These are phyloP conservation scores for Hyaloraphidium curvatum DNA, from an alignment of 192 early-diverging fungal genomes.

Conservation along the genomic window DNA sequence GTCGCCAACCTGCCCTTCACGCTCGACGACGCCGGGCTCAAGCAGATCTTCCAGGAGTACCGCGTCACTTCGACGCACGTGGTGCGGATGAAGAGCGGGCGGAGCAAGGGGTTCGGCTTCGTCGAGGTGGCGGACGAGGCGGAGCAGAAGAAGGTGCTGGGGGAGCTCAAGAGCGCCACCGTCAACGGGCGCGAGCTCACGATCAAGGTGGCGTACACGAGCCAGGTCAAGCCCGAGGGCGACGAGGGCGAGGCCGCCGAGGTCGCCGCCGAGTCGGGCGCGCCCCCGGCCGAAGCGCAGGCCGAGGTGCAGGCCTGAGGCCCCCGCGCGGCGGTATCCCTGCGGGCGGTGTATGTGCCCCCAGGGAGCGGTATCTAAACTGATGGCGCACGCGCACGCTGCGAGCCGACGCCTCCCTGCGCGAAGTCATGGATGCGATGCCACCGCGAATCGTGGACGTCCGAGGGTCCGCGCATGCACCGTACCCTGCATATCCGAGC, in stretches of 20 bases:
- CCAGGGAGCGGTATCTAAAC: too few relatives aligned
- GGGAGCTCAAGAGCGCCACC: conserved; percentile 31
- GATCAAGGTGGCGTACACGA: conserved; percentile 15
- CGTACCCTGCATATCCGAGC: too few relatives aligned
- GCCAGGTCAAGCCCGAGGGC: conserved; percentile 9
- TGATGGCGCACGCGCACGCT: too few relatives aligned
- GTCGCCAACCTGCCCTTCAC: conserved; percentile 65
- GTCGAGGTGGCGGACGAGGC: conserved; percentile 56
- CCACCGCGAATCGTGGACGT: too few relatives aligned
- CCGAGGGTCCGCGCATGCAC: too few relatives aligned
- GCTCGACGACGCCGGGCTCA: conserved; percentile 44
- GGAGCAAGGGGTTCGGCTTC: conserved; percentile 90
- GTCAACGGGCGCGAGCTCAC: conserved; percentile 14
- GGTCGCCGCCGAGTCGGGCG: not conserved
- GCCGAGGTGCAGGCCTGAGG: too few relatives aligned
- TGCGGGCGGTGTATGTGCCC: too few relatives aligned
- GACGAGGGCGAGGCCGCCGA: conserved; percentile 7
- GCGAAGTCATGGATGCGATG: too few relatives aligned
- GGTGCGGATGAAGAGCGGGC: conserved; percentile 41
- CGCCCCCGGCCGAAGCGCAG: too few relatives aligned
- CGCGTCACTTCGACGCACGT: conserved; percentile 54
- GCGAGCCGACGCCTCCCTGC: too few relatives aligned
- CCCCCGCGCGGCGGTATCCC: too few relatives aligned
- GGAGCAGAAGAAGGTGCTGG: conserved; percentile 57
- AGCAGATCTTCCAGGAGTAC: conserved; percentile 26